These are phyloP conservation scores for Picea sitchensis DNA, from an alignment of 75 land plant genomes.

Conservation along the genomic window DNA sequence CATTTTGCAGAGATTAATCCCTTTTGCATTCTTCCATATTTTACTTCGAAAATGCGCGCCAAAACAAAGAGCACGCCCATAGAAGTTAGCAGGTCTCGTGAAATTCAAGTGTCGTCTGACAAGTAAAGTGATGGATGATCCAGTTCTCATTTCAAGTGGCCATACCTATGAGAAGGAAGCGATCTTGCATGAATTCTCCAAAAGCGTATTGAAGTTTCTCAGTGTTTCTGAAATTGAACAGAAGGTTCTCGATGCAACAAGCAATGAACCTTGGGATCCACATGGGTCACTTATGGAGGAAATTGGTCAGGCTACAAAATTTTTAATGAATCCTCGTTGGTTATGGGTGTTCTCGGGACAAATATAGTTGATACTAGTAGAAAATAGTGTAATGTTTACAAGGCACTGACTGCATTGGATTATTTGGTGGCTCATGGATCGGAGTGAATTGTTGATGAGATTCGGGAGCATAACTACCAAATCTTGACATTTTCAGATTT, in stretches of 20 bases:
- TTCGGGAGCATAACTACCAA: slow-evolving; percentile 22
- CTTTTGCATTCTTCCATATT: no score
- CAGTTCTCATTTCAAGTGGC: no score
- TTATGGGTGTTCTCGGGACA: slow-evolving; percentile 74
- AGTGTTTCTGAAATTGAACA: slow-evolving; percentile 89
- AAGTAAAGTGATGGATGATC: no score
- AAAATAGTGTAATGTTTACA: slow-evolving; percentile 90
- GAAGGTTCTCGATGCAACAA: slow-evolving; percentile 95
- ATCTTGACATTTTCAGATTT: slow-evolving; percentile 58
- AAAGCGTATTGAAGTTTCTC: slow-evolving; percentile 35
- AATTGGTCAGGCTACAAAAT: slow-evolving; percentile 73
- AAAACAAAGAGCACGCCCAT: no score
- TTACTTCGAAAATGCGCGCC: no score
- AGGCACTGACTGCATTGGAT: slow-evolving; percentile 80
- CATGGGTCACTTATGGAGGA: slow-evolving; percentile 81
- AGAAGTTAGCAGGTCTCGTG: no score
- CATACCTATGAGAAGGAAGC: no score
- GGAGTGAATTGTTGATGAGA: slow-evolving; percentile 26
- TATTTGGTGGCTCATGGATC: slow-evolving; percentile 37
- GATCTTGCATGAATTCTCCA: no score
- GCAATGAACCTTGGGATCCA: slow-evolving; percentile 93
- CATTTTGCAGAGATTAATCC: no score
- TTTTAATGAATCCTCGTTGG: slow-evolving; percentile 71
- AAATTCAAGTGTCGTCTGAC: no score
- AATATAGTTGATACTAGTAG: slow-evolving; percentile 62